These are phyloP conservation scores for Cystobasidiaceae sp. DNA, from an alignment of 1,284 basidiomycete species.

Conservation along the genomic window DNA sequence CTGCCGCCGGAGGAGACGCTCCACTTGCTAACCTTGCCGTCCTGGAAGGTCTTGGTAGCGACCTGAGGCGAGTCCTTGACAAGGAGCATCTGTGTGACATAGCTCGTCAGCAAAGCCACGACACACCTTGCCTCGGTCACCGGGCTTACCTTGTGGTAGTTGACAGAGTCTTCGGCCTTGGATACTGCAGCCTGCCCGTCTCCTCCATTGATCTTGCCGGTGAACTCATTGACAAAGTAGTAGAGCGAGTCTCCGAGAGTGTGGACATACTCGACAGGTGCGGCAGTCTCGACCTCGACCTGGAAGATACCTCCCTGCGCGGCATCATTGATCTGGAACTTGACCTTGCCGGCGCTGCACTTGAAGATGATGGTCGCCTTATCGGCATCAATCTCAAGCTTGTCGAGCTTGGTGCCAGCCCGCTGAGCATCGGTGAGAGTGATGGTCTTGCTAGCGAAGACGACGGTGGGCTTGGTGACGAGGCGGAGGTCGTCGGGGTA, in stretches of 20 bases:
- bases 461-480: not conserved
- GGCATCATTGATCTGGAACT: not conserved
- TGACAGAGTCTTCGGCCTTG: not conserved
- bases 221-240: constrained; percentile 8
- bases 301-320: constrained; percentile 1
- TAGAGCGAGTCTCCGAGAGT: not conserved
- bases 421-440: not conserved
- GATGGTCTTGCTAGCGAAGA: not conserved
- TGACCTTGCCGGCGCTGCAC: not conserved
- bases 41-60: not conserved
- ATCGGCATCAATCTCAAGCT: not conserved
- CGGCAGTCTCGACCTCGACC: not conserved
- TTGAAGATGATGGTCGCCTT: not conserved
- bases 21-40: constrained; percentile 1
- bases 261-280: not conserved
- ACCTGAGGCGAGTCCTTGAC: constrained; percentile 4
- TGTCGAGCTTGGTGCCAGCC: not conserved
- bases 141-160: not conserved
- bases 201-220: constrained; percentile 1
- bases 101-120: not conserved
- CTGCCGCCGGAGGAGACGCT: not conserved
- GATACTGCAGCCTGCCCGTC: not conserved
- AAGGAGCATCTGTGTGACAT: not conserved
- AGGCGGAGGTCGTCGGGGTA: not conserved
- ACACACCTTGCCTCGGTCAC: not conserved